Base-by-base conservation (phyloP, 495 filamentous ascomycete species). In the Podospora bellae-mahoneyi region DNA sequence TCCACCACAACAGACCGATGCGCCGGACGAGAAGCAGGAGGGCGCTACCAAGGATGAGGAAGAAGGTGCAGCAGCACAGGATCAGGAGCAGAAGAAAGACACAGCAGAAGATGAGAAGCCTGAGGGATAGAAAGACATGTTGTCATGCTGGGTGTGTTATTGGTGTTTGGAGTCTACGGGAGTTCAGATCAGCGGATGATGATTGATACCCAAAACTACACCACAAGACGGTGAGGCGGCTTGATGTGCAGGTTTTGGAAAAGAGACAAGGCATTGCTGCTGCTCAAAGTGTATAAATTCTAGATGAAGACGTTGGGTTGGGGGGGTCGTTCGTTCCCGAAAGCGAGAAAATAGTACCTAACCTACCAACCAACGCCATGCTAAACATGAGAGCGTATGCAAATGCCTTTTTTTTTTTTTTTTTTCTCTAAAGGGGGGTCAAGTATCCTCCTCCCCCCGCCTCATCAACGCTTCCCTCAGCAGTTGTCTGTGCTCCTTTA, bases 371-470 rank as follows among this genome's bases (percentile, higher is more conserved):
- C 54, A 58, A 58, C 23, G n/a, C 19, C 56, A 10, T 48, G 39
- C 39, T 48, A 48, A 48, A n/a, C 3, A 3, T 58, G 13, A 13
- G 39, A 10, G 7, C 13, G 13, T 48, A 48, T 48, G 39, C 39
- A 48, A 48, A 48, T 48, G 5, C 15, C 18, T 48, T 13, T 16
- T 48, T 48, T 13, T 16, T 48, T 32, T 32, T 7, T 32, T 32
- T 32, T 7, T 32, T 32, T 32, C 1, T 5, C 9, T 58, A 23
- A 23, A 23, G 23, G 23, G 20, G 23, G 23, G 1, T 61, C 28
- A 61, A 26, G 10, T 5, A 61, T 61, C 59, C 59, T 18, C 27
- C 28, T 63, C 61, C 19, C 61, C 61, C 32, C 61, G 32, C n/a
- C 13, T 32, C 1, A 44, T 32, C 15, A 63, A 32, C 28, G 61